Evolutionary conservation across 352 stramenopile genomes (phyloP).

Genomic region (Pythium brassicae): DNA sequence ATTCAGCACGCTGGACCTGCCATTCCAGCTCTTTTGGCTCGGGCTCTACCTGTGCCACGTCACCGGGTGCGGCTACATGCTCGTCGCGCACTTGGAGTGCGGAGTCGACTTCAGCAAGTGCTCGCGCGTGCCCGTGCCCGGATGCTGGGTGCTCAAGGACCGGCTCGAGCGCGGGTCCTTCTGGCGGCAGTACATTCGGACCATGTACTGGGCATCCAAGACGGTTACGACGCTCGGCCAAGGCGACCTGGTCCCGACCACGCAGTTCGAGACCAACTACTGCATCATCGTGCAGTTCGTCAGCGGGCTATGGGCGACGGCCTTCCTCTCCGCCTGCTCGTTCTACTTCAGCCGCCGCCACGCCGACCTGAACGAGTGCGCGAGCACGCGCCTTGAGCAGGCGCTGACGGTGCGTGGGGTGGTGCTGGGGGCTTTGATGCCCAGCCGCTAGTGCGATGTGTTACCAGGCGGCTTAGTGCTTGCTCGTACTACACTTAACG

Average conservation of each 20-base stretch:
- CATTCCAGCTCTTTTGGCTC: constrained; percentile 16
- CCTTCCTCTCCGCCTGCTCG: constrained; percentile 19
- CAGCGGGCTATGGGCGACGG: constrained; percentile 20
- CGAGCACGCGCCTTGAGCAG: constrained; percentile 20
- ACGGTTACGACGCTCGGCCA: constrained; percentile 22
- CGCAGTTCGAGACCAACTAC: constrained; percentile 17
- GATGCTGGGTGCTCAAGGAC: constrained; percentile 22
- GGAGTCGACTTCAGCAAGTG: constrained; percentile 16
- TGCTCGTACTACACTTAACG: too few species aligned
- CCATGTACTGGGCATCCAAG: constrained; percentile 27
- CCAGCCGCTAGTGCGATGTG: too few species aligned
- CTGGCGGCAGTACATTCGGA: constrained; percentile 18
- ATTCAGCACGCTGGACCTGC: constrained; percentile 13
- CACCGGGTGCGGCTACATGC: constrained; percentile 21
- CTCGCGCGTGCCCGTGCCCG: constrained; percentile 7
- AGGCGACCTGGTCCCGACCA: constrained; percentile 19
- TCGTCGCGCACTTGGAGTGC: constrained; percentile 20
- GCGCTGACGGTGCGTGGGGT: constrained; percentile 15
- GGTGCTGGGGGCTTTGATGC: too few species aligned
- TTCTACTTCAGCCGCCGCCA: constrained; percentile 23
- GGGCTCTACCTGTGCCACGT: constrained; percentile 22
- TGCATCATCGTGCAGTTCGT: constrained; percentile 21
- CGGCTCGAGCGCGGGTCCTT: constrained; percentile 13
- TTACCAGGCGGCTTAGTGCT: too few species aligned
- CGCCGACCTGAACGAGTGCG: constrained; percentile 11